Evolutionary conservation across 176 grass and related monocot species (phyloP).

Genomic region (Elymus sibiricus): DNA sequence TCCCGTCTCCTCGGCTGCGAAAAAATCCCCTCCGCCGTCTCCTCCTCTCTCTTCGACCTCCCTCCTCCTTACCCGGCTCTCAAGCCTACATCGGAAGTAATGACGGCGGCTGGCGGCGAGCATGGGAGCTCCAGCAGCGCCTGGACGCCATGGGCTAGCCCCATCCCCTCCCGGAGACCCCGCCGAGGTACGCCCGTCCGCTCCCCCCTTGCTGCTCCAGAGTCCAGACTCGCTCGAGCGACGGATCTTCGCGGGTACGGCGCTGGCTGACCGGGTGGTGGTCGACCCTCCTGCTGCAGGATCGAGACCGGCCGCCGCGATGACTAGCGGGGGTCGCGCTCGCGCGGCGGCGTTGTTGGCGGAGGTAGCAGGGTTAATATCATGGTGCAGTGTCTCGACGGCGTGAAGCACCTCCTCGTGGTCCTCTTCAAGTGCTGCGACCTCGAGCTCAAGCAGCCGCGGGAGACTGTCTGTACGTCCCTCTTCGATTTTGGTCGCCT

Average conservation of each 20-base stretch:
- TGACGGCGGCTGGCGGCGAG: too few relatives aligned
- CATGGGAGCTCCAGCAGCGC: too few relatives aligned
- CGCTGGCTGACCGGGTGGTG: not conserved
- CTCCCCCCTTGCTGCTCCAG: not conserved
- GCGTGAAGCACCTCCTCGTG: conserved; percentile 61
- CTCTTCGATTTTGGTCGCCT: not conserved
- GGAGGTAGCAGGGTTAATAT: conserved; percentile 23
- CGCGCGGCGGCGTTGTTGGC: not conserved
- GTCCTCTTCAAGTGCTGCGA: conserved; percentile 70
- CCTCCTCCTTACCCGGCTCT: too few relatives aligned
- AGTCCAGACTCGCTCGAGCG: not conserved
- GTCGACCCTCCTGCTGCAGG: not conserved
- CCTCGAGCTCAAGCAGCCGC: conserved; percentile 64
- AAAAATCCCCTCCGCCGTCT: too few relatives aligned
- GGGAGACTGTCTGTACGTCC: conserved; percentile 92
- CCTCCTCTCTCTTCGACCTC: too few relatives aligned
- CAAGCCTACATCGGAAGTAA: too few relatives aligned
- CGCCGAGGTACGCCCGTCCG: not conserved
- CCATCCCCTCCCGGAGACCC: not conserved
- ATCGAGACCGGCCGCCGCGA: not conserved
- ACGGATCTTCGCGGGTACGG: not conserved
- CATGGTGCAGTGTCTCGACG: conserved; percentile 92
- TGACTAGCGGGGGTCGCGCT: not conserved
- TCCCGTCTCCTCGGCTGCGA: too few relatives aligned
- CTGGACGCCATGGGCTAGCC: too few relatives aligned